Percentiles rank a stretch among this genome's conserved stretches.
Evolutionary conservation across 306 rosid genomes (phyloP).

Genomic region (Hylodesmum podocarpum): DNA sequence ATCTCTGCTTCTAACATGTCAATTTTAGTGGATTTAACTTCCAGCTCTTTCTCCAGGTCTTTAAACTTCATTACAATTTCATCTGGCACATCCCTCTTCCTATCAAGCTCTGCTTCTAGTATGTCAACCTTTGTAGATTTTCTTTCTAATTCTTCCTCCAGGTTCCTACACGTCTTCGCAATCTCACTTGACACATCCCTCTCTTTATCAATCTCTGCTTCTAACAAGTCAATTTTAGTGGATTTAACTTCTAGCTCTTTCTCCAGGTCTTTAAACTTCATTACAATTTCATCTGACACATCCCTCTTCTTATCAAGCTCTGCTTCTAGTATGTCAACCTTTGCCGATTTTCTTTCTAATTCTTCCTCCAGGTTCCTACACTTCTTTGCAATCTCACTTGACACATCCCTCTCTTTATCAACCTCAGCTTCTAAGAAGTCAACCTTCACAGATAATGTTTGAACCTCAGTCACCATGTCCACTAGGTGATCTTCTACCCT

Average conservation of each 20-base stretch:
- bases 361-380: constrained; percentile 56
- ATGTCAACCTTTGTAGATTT: no score
- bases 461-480: constrained; percentile 64
- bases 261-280: constrained; percentile 47
- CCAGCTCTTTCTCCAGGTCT: constrained; percentile 52
- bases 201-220: no score
- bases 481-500: constrained; percentile 58
- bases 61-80: constrained; percentile 47
- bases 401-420: constrained; percentile 54
- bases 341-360: constrained; percentile 51
- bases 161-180: no score
- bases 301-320: constrained; percentile 56
- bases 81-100: constrained; percentile 42
- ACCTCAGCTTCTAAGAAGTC: constrained; percentile 55
- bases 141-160: no score
- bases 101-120: no score
- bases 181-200: no score
- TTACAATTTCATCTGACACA: constrained; percentile 49
- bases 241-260: constrained; percentile 55
- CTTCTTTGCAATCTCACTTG: constrained; percentile 49
- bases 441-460: constrained; percentile 56
- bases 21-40: constrained; percentile 37
- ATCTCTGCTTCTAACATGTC: constrained; percentile 54
- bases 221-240: neutral
- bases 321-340: constrained; percentile 49